phyloP scores from a whole-genome alignment of 805 yeast species.

The Metschnikowia lochheadii region DNA sequence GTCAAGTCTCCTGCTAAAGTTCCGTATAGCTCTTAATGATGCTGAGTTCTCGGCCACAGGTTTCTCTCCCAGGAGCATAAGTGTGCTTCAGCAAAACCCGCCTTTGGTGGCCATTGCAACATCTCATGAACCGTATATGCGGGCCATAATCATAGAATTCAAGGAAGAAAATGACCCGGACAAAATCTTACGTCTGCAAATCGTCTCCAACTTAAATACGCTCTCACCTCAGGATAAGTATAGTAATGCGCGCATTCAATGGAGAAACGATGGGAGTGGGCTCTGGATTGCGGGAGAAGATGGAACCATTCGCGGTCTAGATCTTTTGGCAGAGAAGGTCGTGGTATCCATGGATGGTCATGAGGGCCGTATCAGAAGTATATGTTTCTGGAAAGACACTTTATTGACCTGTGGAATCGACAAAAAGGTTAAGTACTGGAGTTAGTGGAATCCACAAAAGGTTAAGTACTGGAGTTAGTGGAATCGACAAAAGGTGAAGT shows the following conservation, averaged over 20 bases:
- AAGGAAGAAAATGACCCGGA: slow-evolving; percentile 23
- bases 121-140: slow-evolving; percentile 73
- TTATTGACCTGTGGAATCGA: slow-evolving; percentile 50
- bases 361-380: slow-evolving; percentile 48
- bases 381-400: slow-evolving; percentile 29
- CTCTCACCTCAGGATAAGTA: slow-evolving; percentile 67
- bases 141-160: slow-evolving; percentile 54
- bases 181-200: slow-evolving; percentile 25
- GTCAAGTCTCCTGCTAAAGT: slow-evolving; percentile 21
- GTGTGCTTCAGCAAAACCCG: slow-evolving; percentile 15
- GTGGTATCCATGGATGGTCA: slow-evolving; percentile 33
- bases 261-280: slow-evolving; percentile 46
- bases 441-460: no score
- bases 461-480: no score
- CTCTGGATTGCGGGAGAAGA: slow-evolving; percentile 70
- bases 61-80: slow-evolving; percentile 53
- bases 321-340: slow-evolving; percentile 38
- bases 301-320: slow-evolving; percentile 59
- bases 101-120: slow-evolving; percentile 60
- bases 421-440: slow-evolving; percentile 10
- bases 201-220: slow-evolving; percentile 35
- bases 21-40: slow-evolving; percentile 59
- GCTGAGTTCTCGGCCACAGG: slow-evolving; percentile 65
- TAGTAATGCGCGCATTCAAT: slow-evolving; percentile 46
- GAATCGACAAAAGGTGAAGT: no score